Evolutionary conservation across 2,329 filamentous ascomycete species (phyloP).

Genomic region (Pseudocercospora musae): DNA sequence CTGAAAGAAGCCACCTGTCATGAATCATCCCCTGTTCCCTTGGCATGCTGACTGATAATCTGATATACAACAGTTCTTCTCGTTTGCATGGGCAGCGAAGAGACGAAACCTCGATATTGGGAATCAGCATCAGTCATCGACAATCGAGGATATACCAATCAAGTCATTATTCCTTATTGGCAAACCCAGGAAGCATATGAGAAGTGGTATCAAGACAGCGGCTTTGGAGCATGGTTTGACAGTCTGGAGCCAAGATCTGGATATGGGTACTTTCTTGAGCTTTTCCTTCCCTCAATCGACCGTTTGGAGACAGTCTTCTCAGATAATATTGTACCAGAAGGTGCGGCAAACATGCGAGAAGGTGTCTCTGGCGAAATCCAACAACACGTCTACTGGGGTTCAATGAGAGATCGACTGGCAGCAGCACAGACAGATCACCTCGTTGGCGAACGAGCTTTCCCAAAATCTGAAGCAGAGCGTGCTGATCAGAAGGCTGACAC

Average conservation of each 20-base stretch:
- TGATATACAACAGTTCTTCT: too few species aligned
- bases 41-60: too few species aligned
- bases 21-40: too few species aligned
- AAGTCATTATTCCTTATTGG: slow-evolving; percentile 43
- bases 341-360: slow-evolving; percentile 42
- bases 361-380: slow-evolving; percentile 38
- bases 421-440: slow-evolving; percentile 33
- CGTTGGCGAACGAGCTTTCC: slow-evolving; percentile 33
- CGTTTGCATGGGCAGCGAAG: slow-evolving; percentile 23
- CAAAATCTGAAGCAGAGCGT: slow-evolving; percentile 21
- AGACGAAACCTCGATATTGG: slow-evolving; percentile 28
- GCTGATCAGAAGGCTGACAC: slow-evolving; percentile 1
- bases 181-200: slow-evolving; percentile 36
- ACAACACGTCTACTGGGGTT: slow-evolving; percentile 49
- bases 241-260: slow-evolving; percentile 28
- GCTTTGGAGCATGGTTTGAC: slow-evolving; percentile 38
- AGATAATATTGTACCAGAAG: slow-evolving; percentile 38
- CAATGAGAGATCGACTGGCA: slow-evolving; percentile 46
- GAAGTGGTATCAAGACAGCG: slow-evolving; percentile 7
- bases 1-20: too few species aligned
- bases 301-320: slow-evolving; percentile 47
- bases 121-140: slow-evolving; percentile 38
- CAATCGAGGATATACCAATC: slow-evolving; percentile 35
- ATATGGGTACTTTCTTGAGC: slow-evolving; percentile 44
- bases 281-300: slow-evolving; percentile 43